Evolutionary conservation across 306 rosid genomes (phyloP).

Genomic region (Prunus kanzakura): DNA sequence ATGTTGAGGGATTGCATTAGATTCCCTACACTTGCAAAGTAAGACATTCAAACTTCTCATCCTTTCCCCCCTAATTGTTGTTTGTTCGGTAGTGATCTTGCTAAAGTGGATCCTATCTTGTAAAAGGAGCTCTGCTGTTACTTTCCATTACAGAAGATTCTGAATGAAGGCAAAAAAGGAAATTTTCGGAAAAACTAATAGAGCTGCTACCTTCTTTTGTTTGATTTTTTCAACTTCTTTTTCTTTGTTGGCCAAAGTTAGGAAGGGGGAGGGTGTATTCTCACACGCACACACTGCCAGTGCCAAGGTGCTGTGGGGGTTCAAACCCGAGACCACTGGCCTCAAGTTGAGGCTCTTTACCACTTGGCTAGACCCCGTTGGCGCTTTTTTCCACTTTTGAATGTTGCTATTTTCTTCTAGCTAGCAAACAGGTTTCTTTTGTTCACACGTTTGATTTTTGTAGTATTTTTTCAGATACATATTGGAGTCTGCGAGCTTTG

Average conservation of each 20-base stretch:
- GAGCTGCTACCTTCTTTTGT: background rate
- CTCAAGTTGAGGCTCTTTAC: too few relatives aligned
- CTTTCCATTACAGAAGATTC: conserved; percentile 1
- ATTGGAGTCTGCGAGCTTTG: conserved; percentile 90
- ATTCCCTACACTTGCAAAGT: conserved; percentile 81
- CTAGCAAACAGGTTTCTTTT: conserved; percentile 24
- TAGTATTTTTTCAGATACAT: conserved; percentile 74
- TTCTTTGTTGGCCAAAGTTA: too few relatives aligned
- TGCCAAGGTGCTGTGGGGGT: too few relatives aligned
- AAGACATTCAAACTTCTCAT: conserved; percentile 32
- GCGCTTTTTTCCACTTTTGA: background rate
- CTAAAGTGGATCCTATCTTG: conserved; percentile 16
- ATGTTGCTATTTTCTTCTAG: background rate
- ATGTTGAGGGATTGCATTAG: conserved; percentile 98
- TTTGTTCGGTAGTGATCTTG: conserved; percentile 13
- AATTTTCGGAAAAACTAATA: background rate
- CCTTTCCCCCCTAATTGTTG: conserved; percentile 1
- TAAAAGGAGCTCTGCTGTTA: conserved; percentile 14
- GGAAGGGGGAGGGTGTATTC: too few relatives aligned
- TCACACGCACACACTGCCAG: too few relatives aligned
- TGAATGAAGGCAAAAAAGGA: background rate
- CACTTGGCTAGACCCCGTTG: too few relatives aligned
- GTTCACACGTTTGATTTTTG: conserved; percentile 36
- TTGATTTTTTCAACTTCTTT: background rate
- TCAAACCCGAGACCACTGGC: too few relatives aligned